Base-by-base conservation (phyloP, 441 rosid species). In the Pelargonium myrrhifolium region DNA sequence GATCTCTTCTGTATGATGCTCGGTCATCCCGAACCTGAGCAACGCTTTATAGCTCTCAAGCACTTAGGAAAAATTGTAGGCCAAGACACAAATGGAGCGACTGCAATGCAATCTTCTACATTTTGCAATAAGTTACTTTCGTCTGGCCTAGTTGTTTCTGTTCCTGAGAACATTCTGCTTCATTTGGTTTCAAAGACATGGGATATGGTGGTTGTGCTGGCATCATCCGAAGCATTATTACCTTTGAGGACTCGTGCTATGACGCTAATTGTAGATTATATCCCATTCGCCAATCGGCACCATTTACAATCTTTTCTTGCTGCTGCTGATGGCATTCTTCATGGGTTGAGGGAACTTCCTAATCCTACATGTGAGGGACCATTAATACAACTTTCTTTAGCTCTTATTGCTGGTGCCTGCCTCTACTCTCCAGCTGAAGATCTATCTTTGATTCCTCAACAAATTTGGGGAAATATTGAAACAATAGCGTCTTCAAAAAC, bases 21-120 rank as follows among this genome's bases (percentile, higher is more conserved):
- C 66, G 79, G 84, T 72, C 89, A 87, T 84, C 68, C 83, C 71
- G 97, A 90, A 82, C 97, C 97, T 1, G 97, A 90, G 77, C 97
- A 90, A 72, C 87, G 93, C 11, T 73, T 81, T 64, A 78, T 87
- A 68, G 91, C 79, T 22, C 87, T 90, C 69, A 86, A 72, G 76
- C 86, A 84, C 76, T 78, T 90, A 72, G 86, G 85, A 64, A 80
- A 78, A 78, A 69, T 90, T 74, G 83, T 85, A 9, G 89, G 91
- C 77, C 89, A 81, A 77, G 91, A 83, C 71, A 53, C 51, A 17
- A 75, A 68, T 76, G 80, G 75, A 69, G 83, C 77, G 77, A 70
- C 69, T 47, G 68, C 66, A n/a, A 39, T 68, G 26, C 68, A 70
- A 67, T 77, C 77, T 68, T 73, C 87, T 66, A 67, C 65, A 72